Base-by-base conservation (phyloP, 208 protist genomes). In the Acanthamoeba divionensis region DNA sequence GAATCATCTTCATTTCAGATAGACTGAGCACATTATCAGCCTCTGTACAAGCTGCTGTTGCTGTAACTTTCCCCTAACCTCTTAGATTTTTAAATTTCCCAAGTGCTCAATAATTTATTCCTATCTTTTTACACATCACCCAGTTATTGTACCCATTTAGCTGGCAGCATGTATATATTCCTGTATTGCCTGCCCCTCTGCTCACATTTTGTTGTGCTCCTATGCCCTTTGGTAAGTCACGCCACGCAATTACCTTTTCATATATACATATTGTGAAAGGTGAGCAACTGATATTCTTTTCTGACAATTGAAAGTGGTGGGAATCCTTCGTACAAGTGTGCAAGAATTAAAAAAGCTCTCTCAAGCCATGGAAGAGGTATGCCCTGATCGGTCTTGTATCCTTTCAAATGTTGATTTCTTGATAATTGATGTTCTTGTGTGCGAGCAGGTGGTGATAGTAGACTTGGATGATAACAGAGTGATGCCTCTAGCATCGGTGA, bases 1-100 rank as follows among this genome's bases (percentile, higher is more conserved):
- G 80, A 38, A 67, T 88, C 80, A 88, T 88, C 26, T 88, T 88
- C 55, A 88, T 88, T 45, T 65, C 80, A 38, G 80, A 88, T 52
- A 36, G 57, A 0, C 44, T 88, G 38, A 69, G 80, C 57, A 88
- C 41, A 38, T 62, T 88, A 24, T 88, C 80, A 54, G 57, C 80
- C 15, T 88, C 57, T 18, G 80, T 88, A 0, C 80, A 88, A 7
- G 80, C 80, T 47, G 52, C 24, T 33, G 57, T 88, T 1, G 80
- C 80, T 4, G 57, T 88, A 54, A 47, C 0, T 1, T 21, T n/a
- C 57, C 4, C 57, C 57, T 65, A n/a, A n/a, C n/a, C n/a, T n/a
- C n/a, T n/a, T n/a, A n/a, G n/a, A n/a, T n/a, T n/a, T n/a, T n/a
- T n/a, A n/a, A n/a, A n/a, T n/a, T n/a, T n/a, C n/a, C n/a, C n/a